These are phyloP conservation scores for Euphrasia confusa DNA, from an alignment of 257 asterid genomes.

Conservation along the genomic window DNA sequence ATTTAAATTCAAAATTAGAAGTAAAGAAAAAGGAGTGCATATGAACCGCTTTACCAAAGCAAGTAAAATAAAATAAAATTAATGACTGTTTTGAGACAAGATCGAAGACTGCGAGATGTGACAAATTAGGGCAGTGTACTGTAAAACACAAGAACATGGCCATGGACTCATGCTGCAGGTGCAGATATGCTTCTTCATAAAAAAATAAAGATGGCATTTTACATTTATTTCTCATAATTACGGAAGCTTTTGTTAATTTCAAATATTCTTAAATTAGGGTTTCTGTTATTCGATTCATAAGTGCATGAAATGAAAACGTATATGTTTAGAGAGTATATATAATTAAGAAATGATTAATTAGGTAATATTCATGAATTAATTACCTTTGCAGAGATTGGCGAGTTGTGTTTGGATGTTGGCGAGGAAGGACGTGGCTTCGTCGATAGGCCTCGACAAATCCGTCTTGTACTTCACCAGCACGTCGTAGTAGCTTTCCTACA, in stretches of 20 bases:
- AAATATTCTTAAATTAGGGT: background rate
- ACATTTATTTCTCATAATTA: too few species aligned
- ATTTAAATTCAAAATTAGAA: too few species aligned
- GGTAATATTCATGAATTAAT: background rate
- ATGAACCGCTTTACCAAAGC: too few species aligned
- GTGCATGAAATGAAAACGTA: background rate
- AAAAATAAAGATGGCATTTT: too few species aligned
- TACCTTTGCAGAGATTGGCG: slow-evolving; percentile 63
- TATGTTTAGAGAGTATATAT: too few species aligned
- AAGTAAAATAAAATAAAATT: too few species aligned
- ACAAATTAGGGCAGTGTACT: slow-evolving; percentile 13
- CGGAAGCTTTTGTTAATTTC: too few species aligned
- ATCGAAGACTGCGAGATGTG: background rate
- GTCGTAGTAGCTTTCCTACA: slow-evolving; percentile 76
- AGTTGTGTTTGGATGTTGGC: slow-evolving; percentile 65
- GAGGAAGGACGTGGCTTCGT: slow-evolving; percentile 80
- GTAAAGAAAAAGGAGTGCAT: background rate
- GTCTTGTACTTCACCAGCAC: slow-evolving; percentile 74
- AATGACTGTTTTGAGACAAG: background rate
- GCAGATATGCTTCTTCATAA: too few species aligned
- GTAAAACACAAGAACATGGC: background rate
- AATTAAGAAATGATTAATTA: too few species aligned
- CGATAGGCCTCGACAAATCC: slow-evolving; percentile 74
- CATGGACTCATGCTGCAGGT: background rate
- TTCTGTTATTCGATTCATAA: background rate